phyloP scores from a whole-genome alignment of 2,329 filamentous ascomycete species.

The Epichloe sibirici region DNA sequence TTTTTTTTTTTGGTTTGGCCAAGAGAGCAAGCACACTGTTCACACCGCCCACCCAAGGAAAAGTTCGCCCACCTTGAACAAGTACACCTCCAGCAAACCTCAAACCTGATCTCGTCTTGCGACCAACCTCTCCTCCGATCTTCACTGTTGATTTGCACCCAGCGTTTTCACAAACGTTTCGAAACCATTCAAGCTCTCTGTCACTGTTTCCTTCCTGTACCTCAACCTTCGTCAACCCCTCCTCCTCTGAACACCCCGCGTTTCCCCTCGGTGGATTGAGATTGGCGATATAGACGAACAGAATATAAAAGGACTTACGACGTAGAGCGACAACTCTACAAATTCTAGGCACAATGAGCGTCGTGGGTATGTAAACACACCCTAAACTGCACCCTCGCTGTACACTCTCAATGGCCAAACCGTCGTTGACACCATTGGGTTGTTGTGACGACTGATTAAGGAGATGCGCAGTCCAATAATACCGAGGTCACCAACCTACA shows the following conservation, averaged over 20 bases:
- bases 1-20: background rate
- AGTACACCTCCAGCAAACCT: background rate
- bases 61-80: background rate
- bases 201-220: no score
- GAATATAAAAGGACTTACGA: background rate
- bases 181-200: background rate
- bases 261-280: background rate
- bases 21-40: background rate
- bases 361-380: constrained; percentile 34
- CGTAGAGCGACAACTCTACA: constrained; percentile 11
- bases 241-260: constrained; percentile 1
- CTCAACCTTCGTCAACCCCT: background rate
- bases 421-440: background rate
- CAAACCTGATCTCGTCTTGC: background rate
- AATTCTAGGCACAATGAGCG: constrained; percentile 35
- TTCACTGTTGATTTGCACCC: background rate
- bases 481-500: background rate
- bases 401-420: background rate
- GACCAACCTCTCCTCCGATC: background rate
- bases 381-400: background rate
- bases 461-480: background rate
- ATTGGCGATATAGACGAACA: constrained; percentile 5
- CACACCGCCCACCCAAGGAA: constrained; percentile 4
- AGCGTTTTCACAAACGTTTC: background rate
- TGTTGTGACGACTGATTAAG: background rate